These are phyloP conservation scores for Fraxinus cuspidata DNA, from an alignment of 257 asterid species.

Conservation along the genomic window DNA sequence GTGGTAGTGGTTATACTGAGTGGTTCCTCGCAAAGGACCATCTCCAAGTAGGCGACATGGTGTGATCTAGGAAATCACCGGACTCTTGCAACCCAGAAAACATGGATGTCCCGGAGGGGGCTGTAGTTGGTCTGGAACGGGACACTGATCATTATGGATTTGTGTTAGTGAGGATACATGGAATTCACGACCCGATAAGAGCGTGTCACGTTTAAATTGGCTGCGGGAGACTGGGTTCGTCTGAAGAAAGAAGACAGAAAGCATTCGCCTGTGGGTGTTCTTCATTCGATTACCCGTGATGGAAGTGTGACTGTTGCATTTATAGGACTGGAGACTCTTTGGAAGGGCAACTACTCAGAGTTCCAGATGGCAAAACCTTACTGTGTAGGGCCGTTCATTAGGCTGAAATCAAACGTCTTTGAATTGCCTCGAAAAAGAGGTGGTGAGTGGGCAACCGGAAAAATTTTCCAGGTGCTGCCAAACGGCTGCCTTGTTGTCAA, in stretches of 20 bases:
- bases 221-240: constrained; percentile 65
- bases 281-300: constrained; percentile 57
- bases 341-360: constrained; percentile 57
- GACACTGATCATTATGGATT: constrained; percentile 49
- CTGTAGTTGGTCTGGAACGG: constrained; percentile 56
- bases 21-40: constrained; percentile 64
- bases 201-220: constrained; percentile 55
- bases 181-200: constrained; percentile 43
- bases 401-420: constrained; percentile 39
- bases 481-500: constrained; percentile 59
- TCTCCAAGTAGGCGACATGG: constrained; percentile 59
- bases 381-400: constrained; percentile 47
- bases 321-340: constrained; percentile 53
- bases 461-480: constrained; percentile 45
- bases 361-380: constrained; percentile 41
- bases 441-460: constrained; percentile 54
- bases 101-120: constrained; percentile 45
- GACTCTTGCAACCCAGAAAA: constrained; percentile 37
- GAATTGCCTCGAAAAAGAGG: constrained; percentile 58
- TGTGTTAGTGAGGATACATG: constrained; percentile 48
- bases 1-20: constrained; percentile 35
- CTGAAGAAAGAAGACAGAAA: constrained; percentile 33
- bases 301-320: constrained; percentile 47
- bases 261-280: constrained; percentile 54
- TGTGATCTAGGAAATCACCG: constrained; percentile 48